A percentile compares a stretch with the other conserved stretches of the same genome.
These are phyloP conservation scores for Russula earlei DNA, from an alignment of 768 basidiomycete genomes.

Conservation along the genomic window DNA sequence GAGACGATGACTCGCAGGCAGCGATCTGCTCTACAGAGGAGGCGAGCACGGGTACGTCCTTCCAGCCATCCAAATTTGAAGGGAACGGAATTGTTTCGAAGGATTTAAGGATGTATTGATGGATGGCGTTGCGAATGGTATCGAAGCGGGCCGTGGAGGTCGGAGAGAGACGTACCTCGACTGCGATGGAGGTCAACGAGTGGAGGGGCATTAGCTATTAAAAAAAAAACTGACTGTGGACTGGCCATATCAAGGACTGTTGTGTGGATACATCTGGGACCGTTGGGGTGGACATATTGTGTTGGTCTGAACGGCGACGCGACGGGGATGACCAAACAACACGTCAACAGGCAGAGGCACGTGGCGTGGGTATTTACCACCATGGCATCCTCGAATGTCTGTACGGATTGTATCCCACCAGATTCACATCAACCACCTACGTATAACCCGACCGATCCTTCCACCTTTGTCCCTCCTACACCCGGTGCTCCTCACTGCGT, in stretches of 20 bases:
- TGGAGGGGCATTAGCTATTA: neutral
- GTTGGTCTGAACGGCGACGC: neutral
- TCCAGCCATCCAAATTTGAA: conserved; percentile 70
- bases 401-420: conserved; percentile 21
- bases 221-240: conserved; percentile 43
- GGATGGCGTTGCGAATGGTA: conserved; percentile 56
- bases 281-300: conserved; percentile 10
- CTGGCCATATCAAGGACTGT: conserved; percentile 40
- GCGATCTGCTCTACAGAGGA: conserved; percentile 69
- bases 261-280: neutral
- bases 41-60: conserved; percentile 58
- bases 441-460: conserved; percentile 32
- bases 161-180: conserved; percentile 72
- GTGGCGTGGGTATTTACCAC: conserved; percentile 1
- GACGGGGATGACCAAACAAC: conserved; percentile 34
- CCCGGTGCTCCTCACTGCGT: conserved; percentile 44
- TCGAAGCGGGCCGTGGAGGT: conserved; percentile 68
- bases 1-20: conserved; percentile 61
- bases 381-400: conserved; percentile 4
- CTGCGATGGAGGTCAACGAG: conserved; percentile 30
- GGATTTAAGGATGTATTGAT: conserved; percentile 43
- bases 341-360: conserved; percentile 33
- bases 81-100: conserved; percentile 62
- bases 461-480: conserved; percentile 48
- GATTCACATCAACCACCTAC: neutral